These are phyloP conservation scores for Zhuliangozyma parablackwelliae DNA, from an alignment of 1,139 yeast genomes.

Conservation along the genomic window DNA sequence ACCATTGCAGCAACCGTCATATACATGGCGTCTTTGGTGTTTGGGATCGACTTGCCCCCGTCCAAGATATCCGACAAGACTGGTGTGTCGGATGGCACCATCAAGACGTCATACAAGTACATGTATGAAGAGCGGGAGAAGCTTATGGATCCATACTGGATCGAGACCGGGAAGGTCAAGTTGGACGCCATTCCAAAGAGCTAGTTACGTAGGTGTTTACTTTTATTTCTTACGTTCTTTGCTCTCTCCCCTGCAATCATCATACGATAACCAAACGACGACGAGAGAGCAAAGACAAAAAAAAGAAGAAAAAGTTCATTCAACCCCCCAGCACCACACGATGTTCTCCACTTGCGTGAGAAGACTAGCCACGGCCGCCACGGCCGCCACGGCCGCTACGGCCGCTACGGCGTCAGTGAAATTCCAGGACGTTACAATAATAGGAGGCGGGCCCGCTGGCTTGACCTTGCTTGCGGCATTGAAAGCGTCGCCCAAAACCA, in stretches of 20 bases:
- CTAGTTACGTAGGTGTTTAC: conserved; percentile 5
- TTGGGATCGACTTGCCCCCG: conserved; percentile 68
- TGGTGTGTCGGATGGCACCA: conserved; percentile 98
- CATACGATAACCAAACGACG: no score
- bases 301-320: no score
- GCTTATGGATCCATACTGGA: conserved; percentile 77
- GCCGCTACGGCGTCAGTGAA: conserved; percentile 7
- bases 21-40: conserved; percentile 83
- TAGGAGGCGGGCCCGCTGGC: conserved; percentile 99
- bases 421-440: conserved; percentile 70
- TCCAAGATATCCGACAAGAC: conserved; percentile 85
- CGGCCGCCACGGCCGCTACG: not conserved
- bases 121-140: conserved; percentile 71
- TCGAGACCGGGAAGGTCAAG: conserved; percentile 64
- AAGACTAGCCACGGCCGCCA: conserved; percentile 5
- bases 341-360: conserved; percentile 4
- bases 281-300: no score
- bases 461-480: conserved; percentile 77
- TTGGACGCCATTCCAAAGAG: conserved; percentile 56
- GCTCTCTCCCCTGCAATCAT: no score
- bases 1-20: conserved; percentile 98
- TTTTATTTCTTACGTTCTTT: no score
- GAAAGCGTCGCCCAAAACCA: conserved; percentile 61
- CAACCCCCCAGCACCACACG: not conserved
- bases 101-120: conserved; percentile 84